A percentile compares a stretch with the other conserved stretches of the same genome.
phyloP scores from a whole-genome alignment of 2,329 filamentous ascomycete species.

The Clarireedia monteithiana region DNA sequence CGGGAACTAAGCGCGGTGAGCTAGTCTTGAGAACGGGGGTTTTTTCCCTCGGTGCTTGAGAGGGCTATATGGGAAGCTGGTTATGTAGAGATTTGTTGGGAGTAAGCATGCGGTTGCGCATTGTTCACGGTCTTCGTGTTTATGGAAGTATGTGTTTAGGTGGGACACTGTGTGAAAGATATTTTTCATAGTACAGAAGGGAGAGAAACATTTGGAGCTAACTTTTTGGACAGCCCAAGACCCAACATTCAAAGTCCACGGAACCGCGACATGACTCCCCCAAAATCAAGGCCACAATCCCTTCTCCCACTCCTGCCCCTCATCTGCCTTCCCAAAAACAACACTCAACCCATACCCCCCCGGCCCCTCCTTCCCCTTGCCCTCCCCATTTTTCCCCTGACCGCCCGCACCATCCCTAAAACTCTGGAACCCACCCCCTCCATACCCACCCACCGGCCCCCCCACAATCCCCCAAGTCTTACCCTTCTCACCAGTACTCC shows the following conservation, averaged over 20 bases:
- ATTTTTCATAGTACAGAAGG: too few relatives aligned
- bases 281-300: constrained; percentile 8
- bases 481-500: neutral
- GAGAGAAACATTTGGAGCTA: too few relatives aligned
- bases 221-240: too few relatives aligned
- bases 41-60: too few relatives aligned
- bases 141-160: too few relatives aligned
- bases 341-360: constrained; percentile 3
- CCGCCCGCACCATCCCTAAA: constrained; percentile 6
- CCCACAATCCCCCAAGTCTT: neutral
- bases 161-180: too few relatives aligned
- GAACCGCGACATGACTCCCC: neutral
- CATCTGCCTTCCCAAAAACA: neutral
- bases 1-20: too few relatives aligned
- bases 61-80: too few relatives aligned
- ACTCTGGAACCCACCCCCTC: constrained; percentile 7
- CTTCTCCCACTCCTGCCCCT: constrained; percentile 4
- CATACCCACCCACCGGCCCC: constrained; percentile 2
- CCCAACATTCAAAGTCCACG: neutral
- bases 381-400: neutral
- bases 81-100: too few relatives aligned
- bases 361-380: neutral
- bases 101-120: too few relatives aligned
- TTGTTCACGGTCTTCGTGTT: too few relatives aligned
- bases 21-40: too few relatives aligned